Conservation (phyloP, 2,329 filamentous ascomycete species). For the Hymenoscyphus occultus region DNA sequence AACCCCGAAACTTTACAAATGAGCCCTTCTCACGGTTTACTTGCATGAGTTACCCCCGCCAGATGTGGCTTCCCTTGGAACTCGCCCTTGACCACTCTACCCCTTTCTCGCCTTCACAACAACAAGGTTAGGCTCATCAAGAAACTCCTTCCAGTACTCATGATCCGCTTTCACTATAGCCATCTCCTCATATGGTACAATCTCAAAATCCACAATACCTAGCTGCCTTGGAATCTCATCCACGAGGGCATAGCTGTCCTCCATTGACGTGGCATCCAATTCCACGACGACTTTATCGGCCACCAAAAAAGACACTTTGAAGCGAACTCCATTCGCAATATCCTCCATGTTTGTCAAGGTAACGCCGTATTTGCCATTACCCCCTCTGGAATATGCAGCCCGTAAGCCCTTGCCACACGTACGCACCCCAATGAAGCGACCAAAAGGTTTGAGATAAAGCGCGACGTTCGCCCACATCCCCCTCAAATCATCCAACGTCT, state of each 20-base stretch:
- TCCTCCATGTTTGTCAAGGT: neutral
- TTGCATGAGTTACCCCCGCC: neutral
- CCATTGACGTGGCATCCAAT: conserved; percentile 6
- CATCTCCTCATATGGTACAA: conserved; percentile 5
- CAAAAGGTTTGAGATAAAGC: conserved; percentile 5
- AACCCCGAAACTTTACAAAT: no score
- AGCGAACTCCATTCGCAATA: neutral
- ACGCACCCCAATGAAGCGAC: neutral
- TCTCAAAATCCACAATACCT: conserved; percentile 1
- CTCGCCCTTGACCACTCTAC: neutral
- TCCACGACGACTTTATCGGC: neutral
- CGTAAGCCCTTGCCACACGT: conserved; percentile 1
- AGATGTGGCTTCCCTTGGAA: neutral
- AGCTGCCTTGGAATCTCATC: neutral
- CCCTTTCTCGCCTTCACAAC: conserved; percentile 1
- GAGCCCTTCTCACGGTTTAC: neutral
- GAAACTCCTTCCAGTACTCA: conserved; percentile 3
- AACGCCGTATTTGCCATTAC: neutral
- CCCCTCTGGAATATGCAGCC: neutral
- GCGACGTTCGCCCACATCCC: conserved; percentile 6
- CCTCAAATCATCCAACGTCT: conserved; percentile 2
- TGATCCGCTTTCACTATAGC: neutral
- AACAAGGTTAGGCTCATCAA: neutral
- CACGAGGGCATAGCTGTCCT: neutral
- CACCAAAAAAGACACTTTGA: neutral